Base-by-base conservation (phyloP, 352 stramenopile genomes). In the Phytophthora quininea region DNA sequence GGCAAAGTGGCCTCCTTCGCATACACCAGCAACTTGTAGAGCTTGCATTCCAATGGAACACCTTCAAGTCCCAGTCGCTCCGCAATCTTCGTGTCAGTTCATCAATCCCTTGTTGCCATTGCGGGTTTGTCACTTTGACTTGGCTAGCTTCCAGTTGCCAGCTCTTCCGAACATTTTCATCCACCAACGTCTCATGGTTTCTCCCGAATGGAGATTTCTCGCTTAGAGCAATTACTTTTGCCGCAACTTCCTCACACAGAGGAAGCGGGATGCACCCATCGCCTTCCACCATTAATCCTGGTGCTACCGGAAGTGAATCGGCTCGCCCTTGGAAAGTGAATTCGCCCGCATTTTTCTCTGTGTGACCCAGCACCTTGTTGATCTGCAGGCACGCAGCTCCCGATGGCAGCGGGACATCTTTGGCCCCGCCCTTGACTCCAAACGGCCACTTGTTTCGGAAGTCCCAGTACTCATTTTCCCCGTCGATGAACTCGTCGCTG, bases 1-100 rank as follows among this genome's bases (percentile, higher is more conserved):
- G 1, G 69, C 37, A 52, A 82, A 88, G 45, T 82, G 76, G 29
- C 76, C 67, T 45, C 65, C 76, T 40, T 71, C 12, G 73, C 79
- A 24, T 86, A 86, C 14, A 88, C 52, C n/a, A 88, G 45, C 42
- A 88, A 15, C 58, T 88, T 86, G 74, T 86, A 81, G 37, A 71
- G 42, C 7, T 52, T 27, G 24, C 76, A 73, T 1, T 61, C 9
- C n/a, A 73, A 31, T 24, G 27, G n/a, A 4, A 66, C 42, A 19
- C 40, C 55, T 11, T 55, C 45, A 37, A 66, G 69, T 0, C 66
- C 66, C 0, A 73, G 54, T 4, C 52, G 49, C 7, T 52, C n/a
- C 1, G 47, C 50, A 15, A 69, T 47, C 1, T n/a, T 50, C 11
- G 49, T 0, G 35, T 59, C 11, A 73, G 7, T 1, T 58, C 46